Percentiles rank a stretch among this genome's conserved stretches.
These are phyloP conservation scores for Boehmeria nivea DNA, from an alignment of 306 rosid species.

Conservation along the genomic window DNA sequence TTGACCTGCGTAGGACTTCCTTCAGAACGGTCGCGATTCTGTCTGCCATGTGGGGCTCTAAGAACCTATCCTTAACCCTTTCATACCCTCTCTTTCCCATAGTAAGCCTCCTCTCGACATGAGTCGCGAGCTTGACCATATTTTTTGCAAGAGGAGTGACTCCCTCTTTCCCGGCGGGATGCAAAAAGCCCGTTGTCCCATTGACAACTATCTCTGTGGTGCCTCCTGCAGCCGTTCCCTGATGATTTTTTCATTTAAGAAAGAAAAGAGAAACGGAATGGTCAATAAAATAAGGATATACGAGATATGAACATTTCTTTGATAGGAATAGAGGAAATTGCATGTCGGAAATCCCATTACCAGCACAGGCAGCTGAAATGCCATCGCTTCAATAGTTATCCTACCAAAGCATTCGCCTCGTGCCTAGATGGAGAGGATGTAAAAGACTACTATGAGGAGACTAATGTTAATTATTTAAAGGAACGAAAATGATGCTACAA, in stretches of 20 bases:
- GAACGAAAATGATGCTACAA: not conserved
- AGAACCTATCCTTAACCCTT: conserved; percentile 73
- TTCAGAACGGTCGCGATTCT: conserved; percentile 73
- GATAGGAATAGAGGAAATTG: no score
- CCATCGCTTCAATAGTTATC: conserved; percentile 87
- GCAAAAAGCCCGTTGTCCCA: conserved; percentile 79
- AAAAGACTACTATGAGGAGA: not conserved
- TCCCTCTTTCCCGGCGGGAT: conserved; percentile 76
- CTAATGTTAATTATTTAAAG: no score
- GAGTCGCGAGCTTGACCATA: conserved; percentile 77
- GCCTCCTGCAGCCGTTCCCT: conserved; percentile 95
- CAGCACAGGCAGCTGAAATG: conserved; percentile 82
- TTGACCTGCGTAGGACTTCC: conserved; percentile 51
- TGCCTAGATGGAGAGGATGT: conserved; percentile 32
- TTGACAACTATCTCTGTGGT: conserved; percentile 86
- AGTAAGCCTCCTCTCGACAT: conserved; percentile 85
- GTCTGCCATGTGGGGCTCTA: conserved; percentile 75
- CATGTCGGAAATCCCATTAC: no score
- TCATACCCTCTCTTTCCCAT: conserved; percentile 85
- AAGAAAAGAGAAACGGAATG: conserved; percentile 6
- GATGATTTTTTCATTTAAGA: not conserved
- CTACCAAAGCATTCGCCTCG: conserved; percentile 86
- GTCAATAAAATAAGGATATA: not conserved
- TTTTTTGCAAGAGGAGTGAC: conserved; percentile 66
- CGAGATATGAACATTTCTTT: not conserved